These are phyloP conservation scores for Pyricularia pennisetigena DNA, from an alignment of 2,329 filamentous ascomycete genomes.

Conservation along the genomic window DNA sequence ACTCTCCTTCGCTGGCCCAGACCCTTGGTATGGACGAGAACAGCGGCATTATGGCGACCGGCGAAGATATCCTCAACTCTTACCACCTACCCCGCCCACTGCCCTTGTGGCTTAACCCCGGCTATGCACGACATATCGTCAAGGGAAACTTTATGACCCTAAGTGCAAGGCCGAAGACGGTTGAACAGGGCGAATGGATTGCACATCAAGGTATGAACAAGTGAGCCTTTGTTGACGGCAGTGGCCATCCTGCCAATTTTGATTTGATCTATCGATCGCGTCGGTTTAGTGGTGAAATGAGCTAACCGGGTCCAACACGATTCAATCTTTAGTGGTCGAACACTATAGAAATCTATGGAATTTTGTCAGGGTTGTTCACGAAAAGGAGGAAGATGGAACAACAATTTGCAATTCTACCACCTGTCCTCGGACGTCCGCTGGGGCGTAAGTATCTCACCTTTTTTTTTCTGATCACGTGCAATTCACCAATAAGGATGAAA, in stretches of 20 bases:
- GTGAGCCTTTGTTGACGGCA: background rate
- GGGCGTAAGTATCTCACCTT: constrained; percentile 57
- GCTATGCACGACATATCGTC: constrained; percentile 77
- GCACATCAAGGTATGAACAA: constrained; percentile 72
- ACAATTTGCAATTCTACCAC: constrained; percentile 75
- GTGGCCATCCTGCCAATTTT: background rate
- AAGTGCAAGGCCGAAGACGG: constrained; percentile 83
- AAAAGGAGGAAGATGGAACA: constrained; percentile 67
- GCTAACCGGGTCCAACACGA: background rate
- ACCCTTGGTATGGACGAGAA: constrained; percentile 60
- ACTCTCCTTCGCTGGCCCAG: constrained; percentile 53
- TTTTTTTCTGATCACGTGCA: background rate
- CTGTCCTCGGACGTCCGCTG: constrained; percentile 91
- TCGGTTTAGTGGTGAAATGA: background rate
- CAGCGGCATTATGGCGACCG: constrained; percentile 33
- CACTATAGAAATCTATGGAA: constrained; percentile 84
- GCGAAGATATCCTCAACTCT: constrained; percentile 45
- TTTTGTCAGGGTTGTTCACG: constrained; percentile 81
- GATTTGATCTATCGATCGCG: background rate
- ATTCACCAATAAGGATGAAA: constrained; percentile 8
- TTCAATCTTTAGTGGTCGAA: constrained; percentile 60
- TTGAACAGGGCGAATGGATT: constrained; percentile 92
- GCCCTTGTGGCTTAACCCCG: constrained; percentile 66
- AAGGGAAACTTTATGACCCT: constrained; percentile 97
- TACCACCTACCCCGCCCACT: constrained; percentile 57